Evolutionary conservation across 2,329 filamentous ascomycete genomes (phyloP).

Genomic region (Beauveria australis): DNA sequence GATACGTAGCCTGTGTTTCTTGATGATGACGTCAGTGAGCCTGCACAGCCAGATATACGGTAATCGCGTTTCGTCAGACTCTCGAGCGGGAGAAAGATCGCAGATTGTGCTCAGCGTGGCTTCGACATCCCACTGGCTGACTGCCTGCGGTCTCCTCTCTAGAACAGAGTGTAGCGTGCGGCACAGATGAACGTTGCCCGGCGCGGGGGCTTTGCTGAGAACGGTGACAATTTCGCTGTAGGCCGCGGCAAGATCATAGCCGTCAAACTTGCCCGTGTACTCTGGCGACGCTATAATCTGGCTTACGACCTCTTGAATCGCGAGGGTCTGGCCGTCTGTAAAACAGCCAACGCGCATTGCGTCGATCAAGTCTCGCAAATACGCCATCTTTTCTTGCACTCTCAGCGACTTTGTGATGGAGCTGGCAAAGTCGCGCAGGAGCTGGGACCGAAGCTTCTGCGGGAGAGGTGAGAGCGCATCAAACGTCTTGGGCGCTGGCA

Average conservation of each 20-base stretch:
- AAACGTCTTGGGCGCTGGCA: slow-evolving; percentile 26
- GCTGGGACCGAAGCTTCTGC: slow-evolving; percentile 20
- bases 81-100: slow-evolving; percentile 21
- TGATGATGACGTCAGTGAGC: slow-evolving; percentile 48
- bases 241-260: slow-evolving; percentile 31
- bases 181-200: slow-evolving; percentile 30
- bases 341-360: slow-evolving; percentile 22
- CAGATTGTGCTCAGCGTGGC: slow-evolving; percentile 39
- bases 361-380: slow-evolving; percentile 30
- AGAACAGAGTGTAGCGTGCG: slow-evolving; percentile 38
- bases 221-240: slow-evolving; percentile 34
- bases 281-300: slow-evolving; percentile 30
- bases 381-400: slow-evolving; percentile 25
- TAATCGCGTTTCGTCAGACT: slow-evolving; percentile 18
- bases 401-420: slow-evolving; percentile 26
- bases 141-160: slow-evolving; percentile 39
- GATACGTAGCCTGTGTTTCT: slow-evolving; percentile 51
- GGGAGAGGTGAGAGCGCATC: slow-evolving; percentile 22
- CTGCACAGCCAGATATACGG: slow-evolving; percentile 41
- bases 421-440: slow-evolving; percentile 25
- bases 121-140: slow-evolving; percentile 53
- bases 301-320: slow-evolving; percentile 34
- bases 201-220: slow-evolving; percentile 18
- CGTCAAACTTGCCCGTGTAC: slow-evolving; percentile 18
- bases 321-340: slow-evolving; percentile 33